Base-by-base conservation (phyloP, 768 basidiomycete genomes). In the Tulasnella sp. region DNA sequence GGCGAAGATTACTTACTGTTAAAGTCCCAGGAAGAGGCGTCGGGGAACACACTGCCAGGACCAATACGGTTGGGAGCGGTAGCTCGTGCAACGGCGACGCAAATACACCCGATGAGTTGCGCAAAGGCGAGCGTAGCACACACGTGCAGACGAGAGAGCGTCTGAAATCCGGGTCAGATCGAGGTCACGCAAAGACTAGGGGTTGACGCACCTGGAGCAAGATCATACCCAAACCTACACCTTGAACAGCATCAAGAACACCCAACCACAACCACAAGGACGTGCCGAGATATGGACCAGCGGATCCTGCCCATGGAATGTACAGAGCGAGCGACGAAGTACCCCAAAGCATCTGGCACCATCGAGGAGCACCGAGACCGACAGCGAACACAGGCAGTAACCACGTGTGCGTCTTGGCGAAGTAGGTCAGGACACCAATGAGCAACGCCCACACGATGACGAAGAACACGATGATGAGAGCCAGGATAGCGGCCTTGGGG, bases 271-370 rank as follows among this genome's bases (percentile, higher is more conserved):
- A 74, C 92, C 92, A 96, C 31, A 96, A 72, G 25, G 84, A 85
- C 27, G 90, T 78, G 40, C 89, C 89, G 55, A 94, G 80, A 67
- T 93, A 96, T 21, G 91, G 88, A 15, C 92, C 92, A 3, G 76
- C 80, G 9, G 66, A 66, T 9, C 92, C 90, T 2, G 86, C 92
- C 92, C 92, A 96, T 4, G 92, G 90, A 58, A 96, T 84, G 67
- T 94, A 96, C 14, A 92, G 71, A 3, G 88, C 92, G 41, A 96
- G 77, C 31, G 89, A 91, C 4, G 91, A 94, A 7, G 90, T 92
- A 64, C 92, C 91, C 92, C 92, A 96, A 45, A 92, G 71, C 81
- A 92, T 94, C 80, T 94, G 92, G 74, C 92, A 94, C 92, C 92
- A 96, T 65, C 88, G 72, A 9, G 92, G 92, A 27, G 89, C 88